Evolutionary conservation across 2,329 filamentous ascomycete species (phyloP), one percentile per base, ranked within the genome.

Genomic region (Aaosphaeria arxii): DNA sequence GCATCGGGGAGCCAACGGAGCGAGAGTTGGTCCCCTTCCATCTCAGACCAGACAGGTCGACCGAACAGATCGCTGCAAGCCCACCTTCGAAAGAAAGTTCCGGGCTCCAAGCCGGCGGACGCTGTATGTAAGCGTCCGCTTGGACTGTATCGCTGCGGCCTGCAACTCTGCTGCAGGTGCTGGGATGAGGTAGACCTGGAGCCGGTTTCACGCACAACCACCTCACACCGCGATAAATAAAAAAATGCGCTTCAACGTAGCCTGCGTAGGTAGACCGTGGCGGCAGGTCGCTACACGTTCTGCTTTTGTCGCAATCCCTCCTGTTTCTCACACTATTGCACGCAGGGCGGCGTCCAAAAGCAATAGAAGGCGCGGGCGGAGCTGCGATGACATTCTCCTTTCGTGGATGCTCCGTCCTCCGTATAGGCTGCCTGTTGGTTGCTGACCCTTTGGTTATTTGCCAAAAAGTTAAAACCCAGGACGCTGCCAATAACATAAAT

Each of bases 401-500:
- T 36, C 48, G 48, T 50, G 30, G 39, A 24, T 11, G 17, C 39
- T 49, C 43, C 40, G 42, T 52, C 31, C 56, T 57, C 61, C 54
- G 55, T 53, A 50, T 40, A 50, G 50, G 50, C 49, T 55, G 45
- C 52, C 49, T 29, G 44, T 24, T 24, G 17, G 17, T 46, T 51
- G 45, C 48, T 52, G 36, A 45, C 48, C 42, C 42, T 39, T 56
- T 47, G 46, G 52, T 49, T 57, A 61, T 57, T 44, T 57, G 57
- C 54, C 56, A 58, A 46, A 61, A 57, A 58, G 47, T 36, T 50
- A 52, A 30, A 24, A 17, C 50, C 54, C 48, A 51, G 43, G 52
- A 52, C 48, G 55, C 53, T 53, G 48, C 62, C 63, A 67, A 66
- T 65, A 56, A 59, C 52, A 63, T 60, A 66, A 46, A 48, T 48